Evolutionary conservation across 768 basidiomycete species (phyloP).

Genomic region (Boletus sensibilis): DNA sequence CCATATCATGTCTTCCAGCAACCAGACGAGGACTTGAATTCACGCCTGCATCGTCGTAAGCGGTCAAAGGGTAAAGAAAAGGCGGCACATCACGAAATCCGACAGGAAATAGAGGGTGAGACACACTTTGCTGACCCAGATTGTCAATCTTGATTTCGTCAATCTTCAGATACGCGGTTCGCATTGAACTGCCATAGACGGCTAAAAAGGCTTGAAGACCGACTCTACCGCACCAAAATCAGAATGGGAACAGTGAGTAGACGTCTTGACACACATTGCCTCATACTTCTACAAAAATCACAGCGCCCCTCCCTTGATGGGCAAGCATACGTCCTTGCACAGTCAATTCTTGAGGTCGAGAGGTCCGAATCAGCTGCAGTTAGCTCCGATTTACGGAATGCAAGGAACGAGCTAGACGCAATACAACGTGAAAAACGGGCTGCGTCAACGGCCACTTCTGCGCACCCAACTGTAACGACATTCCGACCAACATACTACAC

Average conservation of each 20-base stretch:
- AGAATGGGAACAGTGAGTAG: constrained; percentile 55
- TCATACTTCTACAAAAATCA: constrained; percentile 3
- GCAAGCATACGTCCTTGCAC: constrained; percentile 63
- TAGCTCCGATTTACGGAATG: constrained; percentile 58
- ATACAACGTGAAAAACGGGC: constrained; percentile 68
- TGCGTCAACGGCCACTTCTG: constrained; percentile 25
- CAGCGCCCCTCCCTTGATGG: constrained; percentile 62
- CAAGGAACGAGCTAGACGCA: constrained; percentile 63
- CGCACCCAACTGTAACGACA: constrained; percentile 34
- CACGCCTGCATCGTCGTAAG: constrained; percentile 17
- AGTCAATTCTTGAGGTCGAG: constrained; percentile 64
- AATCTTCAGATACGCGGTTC: constrained; percentile 59
- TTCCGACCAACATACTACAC: constrained; percentile 41
- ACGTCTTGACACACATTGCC: background rate
- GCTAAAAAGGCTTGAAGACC: constrained; percentile 50
- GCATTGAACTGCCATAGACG: constrained; percentile 67
- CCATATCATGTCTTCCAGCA: constrained; percentile 83
- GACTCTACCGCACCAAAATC: constrained; percentile 55
- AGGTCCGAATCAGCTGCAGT: constrained; percentile 58
- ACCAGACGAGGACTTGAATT: constrained; percentile 60
- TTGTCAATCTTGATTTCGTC: constrained; percentile 3
- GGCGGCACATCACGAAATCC: constrained; percentile 44
- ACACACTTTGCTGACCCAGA: background rate
- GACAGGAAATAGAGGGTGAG: constrained; percentile 54
- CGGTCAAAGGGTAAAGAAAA: constrained; percentile 64